Evolutionary conservation across 306 rosid genomes (phyloP), one percentile per base, ranked within the genome.

Genomic region (Cicer cuneatum): DNA sequence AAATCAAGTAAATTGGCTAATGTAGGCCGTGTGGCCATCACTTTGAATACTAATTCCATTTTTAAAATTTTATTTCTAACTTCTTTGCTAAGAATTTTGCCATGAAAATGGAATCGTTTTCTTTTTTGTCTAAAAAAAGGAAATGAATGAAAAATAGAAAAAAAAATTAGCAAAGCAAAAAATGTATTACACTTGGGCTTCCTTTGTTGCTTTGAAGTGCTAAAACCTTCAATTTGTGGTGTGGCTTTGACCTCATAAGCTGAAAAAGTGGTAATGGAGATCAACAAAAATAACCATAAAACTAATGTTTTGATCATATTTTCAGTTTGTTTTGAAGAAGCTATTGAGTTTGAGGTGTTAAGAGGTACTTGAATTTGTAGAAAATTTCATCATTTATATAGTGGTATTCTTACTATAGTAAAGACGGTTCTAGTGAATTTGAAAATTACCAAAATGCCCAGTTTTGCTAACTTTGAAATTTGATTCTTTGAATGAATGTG

Each of bases 341-440:
- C 83, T 56, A 69, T 39, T 13, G 19, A 18, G 78, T 58, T 73
- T 13, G 3, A 0, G 10, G 41, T 56, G 69, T 57, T 6, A 38
- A 19, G 71, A 24, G 52, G 52, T 15, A 49, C 16, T 7, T 77
- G 45, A 41, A 40, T 53, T 72, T 56, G 63, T 21, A 33, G 61
- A 16, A 4, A 69, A 40, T 21, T 15, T 84, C 41, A 16, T n/a
- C 51, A 65, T 81, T 81, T 85, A 85, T 84, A 84, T 85, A 81
- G 42, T 5, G 73, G 40, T 24, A 5, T 66, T 78, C 38, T 64
- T 40, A 41, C 39, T 68, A 12, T 16, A 16, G 43, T 21, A 10
- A 67, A 48, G 48, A 43, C 12, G 70, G 15, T 64, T 45, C 33
- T 5, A 54, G 60, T 2, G 13, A 35, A 21, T 10, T 13, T 10